Percentiles rank a stretch among this genome's conserved stretches.
phyloP scores from a whole-genome alignment of 139 green algal species.

The Closterium sp. region DNA sequence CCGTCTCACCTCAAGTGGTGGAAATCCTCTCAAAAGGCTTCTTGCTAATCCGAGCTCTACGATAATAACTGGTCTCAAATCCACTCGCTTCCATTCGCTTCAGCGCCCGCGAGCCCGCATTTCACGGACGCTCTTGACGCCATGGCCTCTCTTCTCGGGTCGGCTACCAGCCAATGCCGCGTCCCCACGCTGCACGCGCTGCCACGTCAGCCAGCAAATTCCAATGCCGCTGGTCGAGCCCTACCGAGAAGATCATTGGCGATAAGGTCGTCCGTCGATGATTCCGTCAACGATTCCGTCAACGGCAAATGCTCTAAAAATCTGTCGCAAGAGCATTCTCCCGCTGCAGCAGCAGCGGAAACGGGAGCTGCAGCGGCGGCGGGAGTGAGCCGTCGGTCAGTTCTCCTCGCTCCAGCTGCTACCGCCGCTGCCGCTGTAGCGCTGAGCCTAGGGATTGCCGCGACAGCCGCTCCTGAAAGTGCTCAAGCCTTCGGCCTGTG shows the following conservation, averaged over 20 bases:
- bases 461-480: neutral
- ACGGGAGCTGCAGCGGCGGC: too few species aligned
- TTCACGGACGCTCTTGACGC: neutral
- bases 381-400: neutral
- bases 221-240: neutral
- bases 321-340: too few species aligned
- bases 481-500: neutral
- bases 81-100: too few species aligned
- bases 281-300: neutral
- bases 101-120: neutral
- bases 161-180: neutral
- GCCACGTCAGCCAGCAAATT: neutral
- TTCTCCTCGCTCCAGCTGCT: neutral
- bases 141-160: neutral
- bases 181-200: neutral
- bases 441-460: neutral
- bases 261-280: neutral
- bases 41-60: too few species aligned
- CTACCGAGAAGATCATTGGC: neutral
- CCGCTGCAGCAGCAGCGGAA: too few species aligned
- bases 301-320: too few species aligned
- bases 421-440: neutral
- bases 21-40: too few species aligned
- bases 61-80: neutral
- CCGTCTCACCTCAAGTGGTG: too few species aligned